Conservation (phyloP, 1,139 yeast species). For the Saccharomycopsis phalli region DNA sequence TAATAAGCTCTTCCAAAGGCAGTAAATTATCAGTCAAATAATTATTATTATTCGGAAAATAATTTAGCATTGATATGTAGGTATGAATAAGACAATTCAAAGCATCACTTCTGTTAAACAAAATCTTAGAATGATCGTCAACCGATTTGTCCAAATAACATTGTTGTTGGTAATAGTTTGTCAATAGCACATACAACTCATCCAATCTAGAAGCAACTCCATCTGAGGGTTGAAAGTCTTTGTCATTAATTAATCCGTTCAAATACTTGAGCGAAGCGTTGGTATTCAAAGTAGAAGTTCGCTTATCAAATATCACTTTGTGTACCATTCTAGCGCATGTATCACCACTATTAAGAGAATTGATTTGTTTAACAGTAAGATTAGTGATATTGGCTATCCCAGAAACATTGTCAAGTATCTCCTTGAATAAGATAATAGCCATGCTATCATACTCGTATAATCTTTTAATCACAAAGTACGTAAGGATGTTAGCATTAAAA, state of each 20-base stretch:
- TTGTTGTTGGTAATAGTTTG: slow-evolving; percentile 36
- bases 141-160: slow-evolving; percentile 30
- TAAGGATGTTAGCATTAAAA: slow-evolving; percentile 48
- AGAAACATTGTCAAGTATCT: slow-evolving; percentile 66
- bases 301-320: slow-evolving; percentile 50
- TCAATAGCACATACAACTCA: slow-evolving; percentile 59
- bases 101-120: slow-evolving; percentile 69
- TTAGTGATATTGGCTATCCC: slow-evolving; percentile 68
- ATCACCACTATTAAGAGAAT: slow-evolving; percentile 58
- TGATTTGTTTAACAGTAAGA: slow-evolving; percentile 56
- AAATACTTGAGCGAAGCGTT: slow-evolving; percentile 49
- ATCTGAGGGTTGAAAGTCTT: slow-evolving; percentile 6
- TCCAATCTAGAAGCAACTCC: slow-evolving; percentile 7
- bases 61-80: slow-evolving; percentile 49
- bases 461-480: slow-evolving; percentile 55
- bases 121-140: slow-evolving; percentile 56
- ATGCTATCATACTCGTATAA: slow-evolving; percentile 54
- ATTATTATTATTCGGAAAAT: slow-evolving; percentile 31
- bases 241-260: slow-evolving; percentile 34
- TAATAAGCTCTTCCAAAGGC: slow-evolving; percentile 39
- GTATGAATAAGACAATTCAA: slow-evolving; percentile 56
- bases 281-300: slow-evolving; percentile 23
- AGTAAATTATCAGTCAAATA: slow-evolving; percentile 35
- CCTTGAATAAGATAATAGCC: slow-evolving; percentile 62
- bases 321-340: slow-evolving; percentile 49